phyloP scores from a whole-genome alignment of 257 asterid species.

The Eucommia ulmoides region DNA sequence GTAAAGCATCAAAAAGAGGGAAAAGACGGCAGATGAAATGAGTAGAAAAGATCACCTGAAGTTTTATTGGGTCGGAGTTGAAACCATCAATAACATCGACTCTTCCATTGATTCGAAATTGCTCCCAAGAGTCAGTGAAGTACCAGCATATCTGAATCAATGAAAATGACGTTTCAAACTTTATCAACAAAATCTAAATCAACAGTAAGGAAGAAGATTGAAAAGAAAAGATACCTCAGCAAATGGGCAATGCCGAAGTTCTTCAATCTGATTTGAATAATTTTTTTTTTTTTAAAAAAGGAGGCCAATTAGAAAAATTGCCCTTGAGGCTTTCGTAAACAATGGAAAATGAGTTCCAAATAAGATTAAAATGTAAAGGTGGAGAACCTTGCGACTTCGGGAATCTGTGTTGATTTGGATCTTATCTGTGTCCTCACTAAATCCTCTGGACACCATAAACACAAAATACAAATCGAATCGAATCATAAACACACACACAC shows the following conservation, averaged over 20 bases:
- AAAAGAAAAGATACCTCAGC: conserved; percentile 50
- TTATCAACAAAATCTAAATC: too few relatives aligned
- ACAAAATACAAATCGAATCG: background rate
- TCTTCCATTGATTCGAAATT: conserved; percentile 61
- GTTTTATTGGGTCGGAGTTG: conserved; percentile 48
- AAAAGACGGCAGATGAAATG: too few relatives aligned
- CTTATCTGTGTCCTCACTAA: conserved; percentile 54
- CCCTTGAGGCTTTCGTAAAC: too few relatives aligned
- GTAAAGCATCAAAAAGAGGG: too few relatives aligned
- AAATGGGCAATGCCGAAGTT: conserved; percentile 63
- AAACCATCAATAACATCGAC: conserved; percentile 60
- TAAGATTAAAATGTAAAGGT: background rate
- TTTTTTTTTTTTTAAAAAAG: too few relatives aligned
- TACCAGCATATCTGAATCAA: conserved; percentile 79
- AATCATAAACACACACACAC: background rate
- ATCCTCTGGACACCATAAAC: conserved; percentile 45
- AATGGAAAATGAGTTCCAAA: too few relatives aligned
- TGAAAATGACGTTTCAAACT: background rate
- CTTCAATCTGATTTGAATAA: conserved; percentile 50
- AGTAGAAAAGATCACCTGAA: too few relatives aligned
- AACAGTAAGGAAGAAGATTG: background rate
- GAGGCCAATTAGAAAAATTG: too few relatives aligned
- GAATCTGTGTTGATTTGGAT: conserved; percentile 76
- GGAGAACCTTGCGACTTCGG: conserved; percentile 67
- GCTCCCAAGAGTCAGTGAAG: conserved; percentile 93